Evolutionary conservation across 2,329 filamentous ascomycete genomes (phyloP), one percentile per base, ranked within the genome.

Genomic region (Alternaria arborescens): DNA sequence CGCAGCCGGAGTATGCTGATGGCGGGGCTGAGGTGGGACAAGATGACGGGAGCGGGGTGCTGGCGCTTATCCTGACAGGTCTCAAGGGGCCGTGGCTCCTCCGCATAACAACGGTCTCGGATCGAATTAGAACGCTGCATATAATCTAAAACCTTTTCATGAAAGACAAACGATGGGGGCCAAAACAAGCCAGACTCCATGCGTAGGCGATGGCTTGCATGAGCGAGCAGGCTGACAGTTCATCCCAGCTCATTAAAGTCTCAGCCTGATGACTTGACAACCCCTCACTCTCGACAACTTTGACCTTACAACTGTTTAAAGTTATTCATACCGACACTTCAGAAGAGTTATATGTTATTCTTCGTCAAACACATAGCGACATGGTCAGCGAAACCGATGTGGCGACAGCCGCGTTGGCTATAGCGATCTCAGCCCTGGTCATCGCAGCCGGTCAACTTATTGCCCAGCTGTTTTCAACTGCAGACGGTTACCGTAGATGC

Each of bases 401-500:
- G 3, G 48, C 59, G 4, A 53, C 55, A 5, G 58, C 51, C 1
- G 62, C 62, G 2, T 6, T 60, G 14, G 55, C 50, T 26, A 55
- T 65, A 10, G 55, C 58, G 2, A 50, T 64, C 0, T 34, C 41
- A 16, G 62, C 65, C 4, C 26, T 67, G 11, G 24, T 63, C 1
- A 66, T 66, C 32, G 44, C 60, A 12, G 38, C 28, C 4, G 40
- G 50, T 1, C 62, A 60, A 12, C 52, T 67, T 1, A 20, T 67
- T 0, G 24, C 55, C n/a, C 63, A 67, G 12, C 46, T 66, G 4
- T 64, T 66, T 12, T 54, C 60, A 0, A 64, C 61, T 1, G 63
- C 60, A 1, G 60, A 67, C 14, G 63, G 60, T 4, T 58, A 67
- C 4, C 63, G 58, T 0, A 55, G 60, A 34, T 66, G 63, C 32